A percentile compares a stretch with the other conserved stretches of the same genome.
Conservation (phyloP, 345 rosid genomes). For the Eucalyptus caleyi region DNA sequence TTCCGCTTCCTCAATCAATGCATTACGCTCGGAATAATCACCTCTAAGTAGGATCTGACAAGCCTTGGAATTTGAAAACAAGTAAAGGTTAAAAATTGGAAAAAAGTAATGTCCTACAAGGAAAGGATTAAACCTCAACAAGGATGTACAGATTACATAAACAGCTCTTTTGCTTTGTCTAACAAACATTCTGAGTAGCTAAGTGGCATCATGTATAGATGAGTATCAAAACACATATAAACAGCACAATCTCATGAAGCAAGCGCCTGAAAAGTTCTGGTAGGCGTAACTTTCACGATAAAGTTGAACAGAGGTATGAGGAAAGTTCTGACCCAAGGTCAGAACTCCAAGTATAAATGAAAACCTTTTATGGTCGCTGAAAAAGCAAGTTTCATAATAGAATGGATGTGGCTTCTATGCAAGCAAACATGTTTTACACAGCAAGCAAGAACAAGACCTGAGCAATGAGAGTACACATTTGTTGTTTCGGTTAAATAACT, state of each 20-base stretch:
- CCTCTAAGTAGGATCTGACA: conserved; percentile 47
- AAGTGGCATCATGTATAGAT: not conserved
- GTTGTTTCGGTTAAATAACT: not conserved
- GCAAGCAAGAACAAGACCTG: not conserved
- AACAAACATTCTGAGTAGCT: not conserved
- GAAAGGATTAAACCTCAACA: not conserved
- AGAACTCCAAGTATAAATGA: not conserved
- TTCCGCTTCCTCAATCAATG: conserved; percentile 40
- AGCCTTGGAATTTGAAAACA: conserved; percentile 33
- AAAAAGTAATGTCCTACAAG: not conserved
- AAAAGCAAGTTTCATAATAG: not conserved
- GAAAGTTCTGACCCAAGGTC: not conserved
- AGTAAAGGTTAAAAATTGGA: not conserved
- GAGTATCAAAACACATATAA: not conserved
- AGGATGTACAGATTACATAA: not conserved
- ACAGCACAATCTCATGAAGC: not conserved
- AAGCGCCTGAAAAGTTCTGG: not conserved
- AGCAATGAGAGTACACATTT: not conserved
- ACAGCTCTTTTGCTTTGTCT: not conserved
- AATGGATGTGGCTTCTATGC: not conserved
- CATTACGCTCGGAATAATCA: conserved; percentile 36
- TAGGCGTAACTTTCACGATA: not conserved
- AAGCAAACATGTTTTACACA: not conserved
- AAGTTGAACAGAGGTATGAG: not conserved
- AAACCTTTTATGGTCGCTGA: not conserved